Conservation (phyloP, 768 basidiomycete species). For the Mycena galericulata region DNA sequence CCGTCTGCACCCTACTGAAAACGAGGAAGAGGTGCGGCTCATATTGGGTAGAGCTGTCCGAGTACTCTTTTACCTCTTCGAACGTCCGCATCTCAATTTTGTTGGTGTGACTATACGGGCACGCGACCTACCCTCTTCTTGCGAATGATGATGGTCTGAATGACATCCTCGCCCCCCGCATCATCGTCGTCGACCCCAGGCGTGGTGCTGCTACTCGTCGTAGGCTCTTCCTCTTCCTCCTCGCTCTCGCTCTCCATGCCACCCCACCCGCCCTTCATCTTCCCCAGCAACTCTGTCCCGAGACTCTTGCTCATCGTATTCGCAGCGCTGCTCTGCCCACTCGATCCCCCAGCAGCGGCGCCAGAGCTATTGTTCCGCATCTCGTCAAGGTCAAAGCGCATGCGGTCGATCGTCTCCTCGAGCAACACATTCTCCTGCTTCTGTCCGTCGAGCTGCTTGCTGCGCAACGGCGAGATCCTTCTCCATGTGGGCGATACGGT, state of each 20-base stretch:
- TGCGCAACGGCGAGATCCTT: slow-evolving; percentile 76
- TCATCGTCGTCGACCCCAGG: slow-evolving; percentile 61
- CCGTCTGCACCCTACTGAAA: slow-evolving; percentile 68
- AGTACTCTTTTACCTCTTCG: slow-evolving; percentile 80
- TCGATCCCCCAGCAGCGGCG: slow-evolving; percentile 50
- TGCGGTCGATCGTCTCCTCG: slow-evolving; percentile 96
- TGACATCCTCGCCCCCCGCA: slow-evolving; percentile 79
- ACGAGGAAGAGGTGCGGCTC: slow-evolving; percentile 65
- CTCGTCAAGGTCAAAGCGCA: slow-evolving; percentile 95
- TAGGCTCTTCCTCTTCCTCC: slow-evolving; percentile 50
- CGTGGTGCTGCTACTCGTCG: slow-evolving; percentile 41
- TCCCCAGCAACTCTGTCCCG: slow-evolving; percentile 77
- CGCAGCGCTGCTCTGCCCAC: slow-evolving; percentile 60
- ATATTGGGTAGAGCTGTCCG: slow-evolving; percentile 80
- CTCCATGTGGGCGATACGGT: slow-evolving; percentile 77
- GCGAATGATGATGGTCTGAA: slow-evolving; percentile 91
- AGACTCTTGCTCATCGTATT: slow-evolving; percentile 79
- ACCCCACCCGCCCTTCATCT: slow-evolving; percentile 62
- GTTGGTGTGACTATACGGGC: slow-evolving; percentile 59
- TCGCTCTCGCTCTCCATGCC: slow-evolving; percentile 41
- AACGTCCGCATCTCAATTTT: slow-evolving; percentile 61
- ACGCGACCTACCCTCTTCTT: slow-evolving; percentile 71
- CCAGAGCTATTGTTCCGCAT: slow-evolving; percentile 67
- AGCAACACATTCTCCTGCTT: slow-evolving; percentile 94
- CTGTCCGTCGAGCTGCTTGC: slow-evolving; percentile 86